phyloP scores from a whole-genome alignment of 345 rosid genomes.

The Populus alba region DNA sequence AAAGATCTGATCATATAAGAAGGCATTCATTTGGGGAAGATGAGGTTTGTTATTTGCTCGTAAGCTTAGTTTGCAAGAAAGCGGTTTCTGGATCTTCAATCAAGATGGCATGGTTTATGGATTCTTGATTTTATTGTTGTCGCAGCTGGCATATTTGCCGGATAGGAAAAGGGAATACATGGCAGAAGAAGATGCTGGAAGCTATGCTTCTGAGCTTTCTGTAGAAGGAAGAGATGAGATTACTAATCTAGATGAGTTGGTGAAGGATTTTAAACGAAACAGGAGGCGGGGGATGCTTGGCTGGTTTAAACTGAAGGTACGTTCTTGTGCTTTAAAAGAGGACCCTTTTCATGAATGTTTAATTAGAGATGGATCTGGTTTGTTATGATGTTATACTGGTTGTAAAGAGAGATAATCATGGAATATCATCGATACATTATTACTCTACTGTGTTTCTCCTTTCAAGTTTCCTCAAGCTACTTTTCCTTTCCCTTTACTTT shows the following conservation, averaged over 20 bases:
- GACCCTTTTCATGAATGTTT: constrained; percentile 1
- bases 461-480: not conserved
- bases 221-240: constrained; percentile 52
- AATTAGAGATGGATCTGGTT: constrained; percentile 2
- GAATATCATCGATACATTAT: not conserved
- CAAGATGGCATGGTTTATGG: constrained; percentile 1
- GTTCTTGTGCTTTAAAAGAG: constrained; percentile 13
- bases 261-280: constrained; percentile 63
- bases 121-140: constrained; percentile 18
- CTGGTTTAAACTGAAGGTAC: constrained; percentile 81
- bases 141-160: constrained; percentile 75
- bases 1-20: constrained; percentile 47
- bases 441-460: not conserved
- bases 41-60: constrained; percentile 42
- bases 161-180: constrained; percentile 66
- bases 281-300: constrained; percentile 81
- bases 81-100: constrained; percentile 3
- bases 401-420: not conserved
- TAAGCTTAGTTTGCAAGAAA: constrained; percentile 4
- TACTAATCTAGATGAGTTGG: constrained; percentile 59
- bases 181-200: constrained; percentile 58
- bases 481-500: not conserved
- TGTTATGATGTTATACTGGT: not conserved
- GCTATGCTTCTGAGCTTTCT: constrained; percentile 56
- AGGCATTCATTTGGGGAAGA: constrained; percentile 83